Base-by-base conservation (phyloP, 2,329 filamentous ascomycete species). In the Cladophialophora immunda region DNA sequence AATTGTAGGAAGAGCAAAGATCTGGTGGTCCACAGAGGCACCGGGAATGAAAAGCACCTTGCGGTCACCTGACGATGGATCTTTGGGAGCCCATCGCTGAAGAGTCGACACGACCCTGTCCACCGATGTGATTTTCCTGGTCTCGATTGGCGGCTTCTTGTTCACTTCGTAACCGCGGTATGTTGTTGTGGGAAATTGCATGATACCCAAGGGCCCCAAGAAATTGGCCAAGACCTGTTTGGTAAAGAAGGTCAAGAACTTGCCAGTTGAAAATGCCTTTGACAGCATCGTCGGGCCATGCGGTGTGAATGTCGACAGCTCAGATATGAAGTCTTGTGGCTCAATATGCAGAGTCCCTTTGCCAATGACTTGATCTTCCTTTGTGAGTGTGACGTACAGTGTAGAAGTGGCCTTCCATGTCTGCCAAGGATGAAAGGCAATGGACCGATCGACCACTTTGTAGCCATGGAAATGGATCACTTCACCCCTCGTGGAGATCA, bases 371-470 rank as follows among this genome's bases (percentile, higher is more conserved):
- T 41, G 59, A 29, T 22, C 36, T 19, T 47, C 59, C 30, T 62
- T 54, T 30, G 47, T 62, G 19, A 62, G 32, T 13, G 59, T 62
- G n/a, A 62, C 59, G 22, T 62, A 62, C 3, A 62, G 59, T n/a
- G 59, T 62, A 29, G 59, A 62, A 29, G 59, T 62, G n/a, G 59
- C 59, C 27, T 62, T 62, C 59, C 59, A 62, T 52, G 59, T 62
- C n/a, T 47, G 36, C 59, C 59, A 62, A 29, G 59, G 59, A 32
- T 34, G 53, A 34, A 62, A 62, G 2, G 59, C 59, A 55, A 62
- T 55, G 27, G 59, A 62, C 17, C 50, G 59, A 45, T 62, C 59
- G 3, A 62, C 59, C 3, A 62, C 27, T 17, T 62, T 62, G 59
- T 62, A 62, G 29, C 59, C 59, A 19, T 62, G 50, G 47, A 62